These are phyloP conservation scores for Prosopis cineraria DNA, from an alignment of 306 rosid genomes.

Conservation along the genomic window DNA sequence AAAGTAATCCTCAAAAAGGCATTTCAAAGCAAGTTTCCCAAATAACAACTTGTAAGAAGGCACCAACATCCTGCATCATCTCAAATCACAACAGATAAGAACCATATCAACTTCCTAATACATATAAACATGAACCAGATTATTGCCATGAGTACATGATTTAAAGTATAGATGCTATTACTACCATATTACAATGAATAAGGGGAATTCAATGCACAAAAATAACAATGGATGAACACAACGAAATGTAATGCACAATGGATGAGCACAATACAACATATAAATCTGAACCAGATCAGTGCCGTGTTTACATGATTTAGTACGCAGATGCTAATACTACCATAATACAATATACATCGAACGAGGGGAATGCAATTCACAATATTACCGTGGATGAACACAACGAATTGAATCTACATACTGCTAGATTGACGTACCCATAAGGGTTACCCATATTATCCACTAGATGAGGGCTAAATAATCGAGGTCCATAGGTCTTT, in stretches of 20 bases:
- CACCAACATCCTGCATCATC: slow-evolving; percentile 78
- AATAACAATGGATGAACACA: neutral
- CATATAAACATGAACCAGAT: neutral
- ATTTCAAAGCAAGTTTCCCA: slow-evolving; percentile 81
- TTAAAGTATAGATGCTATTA: neutral
- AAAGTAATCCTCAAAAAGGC: slow-evolving; percentile 83
- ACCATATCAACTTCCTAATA: slow-evolving; percentile 6
- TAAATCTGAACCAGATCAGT: neutral
- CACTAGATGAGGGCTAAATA: neutral
- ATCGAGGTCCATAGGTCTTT: neutral
- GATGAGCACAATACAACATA: neutral
- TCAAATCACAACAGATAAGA: slow-evolving; percentile 10
- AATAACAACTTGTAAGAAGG: slow-evolving; percentile 80
- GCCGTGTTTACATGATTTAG: neutral
- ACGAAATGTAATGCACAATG: neutral
- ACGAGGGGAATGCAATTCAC: neutral
- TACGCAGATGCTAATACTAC: neutral
- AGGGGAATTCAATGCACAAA: neutral
- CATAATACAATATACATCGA: neutral
- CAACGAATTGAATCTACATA: neutral
- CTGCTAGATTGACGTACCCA: neutral
- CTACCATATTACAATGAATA: neutral
- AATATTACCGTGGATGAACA: neutral
- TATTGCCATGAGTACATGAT: neutral
- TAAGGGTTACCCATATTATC: neutral